phyloP scores from a whole-genome alignment of 2,329 filamentous ascomycete species.

The Colletotrichum phormii region DNA sequence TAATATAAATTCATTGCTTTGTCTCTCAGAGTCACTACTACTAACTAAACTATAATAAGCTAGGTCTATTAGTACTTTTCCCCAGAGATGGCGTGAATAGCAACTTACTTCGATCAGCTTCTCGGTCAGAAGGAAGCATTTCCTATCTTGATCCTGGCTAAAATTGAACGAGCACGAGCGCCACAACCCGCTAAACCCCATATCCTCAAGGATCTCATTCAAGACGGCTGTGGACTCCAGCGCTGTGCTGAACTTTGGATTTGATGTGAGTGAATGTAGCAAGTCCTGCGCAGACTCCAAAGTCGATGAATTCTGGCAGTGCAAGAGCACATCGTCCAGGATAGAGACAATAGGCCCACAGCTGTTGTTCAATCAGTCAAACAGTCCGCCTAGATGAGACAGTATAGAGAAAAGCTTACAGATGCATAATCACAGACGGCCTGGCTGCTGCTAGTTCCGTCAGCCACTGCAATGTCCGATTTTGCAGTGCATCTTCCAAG shows the following conservation, averaged over 20 bases:
- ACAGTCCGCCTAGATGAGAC: background rate
- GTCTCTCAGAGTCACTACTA: background rate
- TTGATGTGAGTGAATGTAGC: slow-evolving; percentile 68
- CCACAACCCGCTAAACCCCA: slow-evolving; percentile 75
- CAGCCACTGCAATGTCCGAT: slow-evolving; percentile 69
- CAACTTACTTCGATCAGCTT: slow-evolving; percentile 68
- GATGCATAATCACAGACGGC: slow-evolving; percentile 66
- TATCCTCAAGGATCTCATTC: slow-evolving; percentile 65
- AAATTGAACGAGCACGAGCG: slow-evolving; percentile 64
- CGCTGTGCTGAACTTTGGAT: slow-evolving; percentile 61
- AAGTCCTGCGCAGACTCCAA: slow-evolving; percentile 71
- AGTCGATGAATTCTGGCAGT: slow-evolving; percentile 71
- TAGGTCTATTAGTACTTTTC: slow-evolving; percentile 13
- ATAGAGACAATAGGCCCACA: slow-evolving; percentile 67
- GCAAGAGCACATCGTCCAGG: slow-evolving; percentile 71
- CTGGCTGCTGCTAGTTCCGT: slow-evolving; percentile 65
- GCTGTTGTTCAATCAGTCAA: slow-evolving; percentile 48
- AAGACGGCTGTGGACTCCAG: slow-evolving; percentile 61
- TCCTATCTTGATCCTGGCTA: slow-evolving; percentile 60
- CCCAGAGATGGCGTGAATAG: background rate
- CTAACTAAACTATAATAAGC: slow-evolving; percentile 36
- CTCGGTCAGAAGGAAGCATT: slow-evolving; percentile 67
- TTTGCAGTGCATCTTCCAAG: slow-evolving; percentile 72
- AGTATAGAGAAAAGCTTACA: slow-evolving; percentile 56
- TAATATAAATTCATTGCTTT: too few relatives aligned